Evolutionary conservation across 176 grass and related monocot species (phyloP), one percentile per base, ranked within the genome.

Genomic region (Secale cereale): DNA sequence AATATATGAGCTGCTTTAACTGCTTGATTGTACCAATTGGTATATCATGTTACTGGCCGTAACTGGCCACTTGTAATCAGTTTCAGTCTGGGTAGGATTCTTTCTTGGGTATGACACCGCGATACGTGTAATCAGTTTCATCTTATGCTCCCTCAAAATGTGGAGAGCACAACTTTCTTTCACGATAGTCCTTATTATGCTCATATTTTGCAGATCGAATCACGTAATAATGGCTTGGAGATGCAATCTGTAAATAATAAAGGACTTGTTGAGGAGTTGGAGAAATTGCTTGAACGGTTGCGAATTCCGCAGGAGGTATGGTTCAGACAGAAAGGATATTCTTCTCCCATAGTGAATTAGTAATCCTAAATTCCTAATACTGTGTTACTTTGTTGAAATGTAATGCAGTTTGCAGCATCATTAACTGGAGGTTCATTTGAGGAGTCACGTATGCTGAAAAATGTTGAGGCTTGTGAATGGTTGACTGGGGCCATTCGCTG

Each of bases 381-480:
- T 79, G 59, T 15, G 16, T 86, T 80, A 14, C 91, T 90, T 73
- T 81, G 45, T 54, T 87, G 68, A 77, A 82, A 88, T 78, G 76
- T 37, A 39, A 50, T 86, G 61, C 59, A 92, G 91, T 93, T 91
- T 86, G 88, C 91, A 89, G 79, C 90, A 79, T 92, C 93, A 32
- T 86, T 99, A 89, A 94, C 86, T 73, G 90, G 84, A 67, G 97
- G 97, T 61, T 96, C 93, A 50, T 99, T 99, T 88, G 97, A 99
- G 72, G 97, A 99, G 85, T 83, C 94, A 80, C 86, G 91, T 27
- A 96, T 94, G 91, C 90, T 99, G 77, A 99, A 96, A 94, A 95
- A 96, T 91, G 91, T 99, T 59, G 97, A 99, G 91, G 97, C 97
- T 46, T 99, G 97, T 27, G 97, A 99, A 92, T 99, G 97, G 97